Evolutionary conservation across 2,329 filamentous ascomycete species (phyloP).

Genomic region (Fusarium napiforme): DNA sequence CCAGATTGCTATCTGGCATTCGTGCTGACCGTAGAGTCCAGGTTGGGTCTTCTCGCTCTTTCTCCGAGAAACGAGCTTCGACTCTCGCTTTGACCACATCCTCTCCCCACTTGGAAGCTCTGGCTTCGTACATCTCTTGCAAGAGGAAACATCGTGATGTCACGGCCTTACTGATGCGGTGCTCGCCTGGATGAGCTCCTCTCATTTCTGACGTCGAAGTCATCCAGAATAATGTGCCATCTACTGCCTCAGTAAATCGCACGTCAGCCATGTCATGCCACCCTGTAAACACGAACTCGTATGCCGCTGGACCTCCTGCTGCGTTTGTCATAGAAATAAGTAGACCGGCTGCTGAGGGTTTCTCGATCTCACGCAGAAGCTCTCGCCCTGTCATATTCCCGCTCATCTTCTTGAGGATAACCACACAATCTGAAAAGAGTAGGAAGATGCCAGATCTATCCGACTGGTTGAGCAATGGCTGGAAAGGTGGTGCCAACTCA

Average conservation of each 20-base stretch:
- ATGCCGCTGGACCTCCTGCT: slow-evolving; percentile 68
- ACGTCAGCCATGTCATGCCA: slow-evolving; percentile 76
- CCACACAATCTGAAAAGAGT: slow-evolving; percentile 83
- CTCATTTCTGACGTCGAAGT: slow-evolving; percentile 71
- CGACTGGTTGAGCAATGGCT: slow-evolving; percentile 52
- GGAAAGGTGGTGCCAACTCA: slow-evolving; percentile 80
- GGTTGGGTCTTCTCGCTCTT: slow-evolving; percentile 81
- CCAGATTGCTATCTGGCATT: slow-evolving; percentile 69
- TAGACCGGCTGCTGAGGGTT: slow-evolving; percentile 73
- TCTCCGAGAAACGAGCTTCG: slow-evolving; percentile 84
- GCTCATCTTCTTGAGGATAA: slow-evolving; percentile 78
- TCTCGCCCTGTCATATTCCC: slow-evolving; percentile 77
- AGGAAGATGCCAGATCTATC: slow-evolving; percentile 77
- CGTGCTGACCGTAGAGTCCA: slow-evolving; percentile 82
- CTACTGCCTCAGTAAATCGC: slow-evolving; percentile 76
- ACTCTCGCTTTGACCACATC: slow-evolving; percentile 88
- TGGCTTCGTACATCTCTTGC: slow-evolving; percentile 80
- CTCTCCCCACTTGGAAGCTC: slow-evolving; percentile 80
- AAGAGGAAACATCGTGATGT: slow-evolving; percentile 77
- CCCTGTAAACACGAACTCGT: slow-evolving; percentile 80
- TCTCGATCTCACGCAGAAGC: slow-evolving; percentile 86
- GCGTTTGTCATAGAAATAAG: slow-evolving; percentile 73
- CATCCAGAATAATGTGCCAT: slow-evolving; percentile 75
- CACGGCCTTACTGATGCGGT: slow-evolving; percentile 56
- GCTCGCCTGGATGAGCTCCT: slow-evolving; percentile 60